phyloP scores from a whole-genome alignment of 2,329 filamentous ascomycete genomes.

The Nectriaceae sp. region DNA sequence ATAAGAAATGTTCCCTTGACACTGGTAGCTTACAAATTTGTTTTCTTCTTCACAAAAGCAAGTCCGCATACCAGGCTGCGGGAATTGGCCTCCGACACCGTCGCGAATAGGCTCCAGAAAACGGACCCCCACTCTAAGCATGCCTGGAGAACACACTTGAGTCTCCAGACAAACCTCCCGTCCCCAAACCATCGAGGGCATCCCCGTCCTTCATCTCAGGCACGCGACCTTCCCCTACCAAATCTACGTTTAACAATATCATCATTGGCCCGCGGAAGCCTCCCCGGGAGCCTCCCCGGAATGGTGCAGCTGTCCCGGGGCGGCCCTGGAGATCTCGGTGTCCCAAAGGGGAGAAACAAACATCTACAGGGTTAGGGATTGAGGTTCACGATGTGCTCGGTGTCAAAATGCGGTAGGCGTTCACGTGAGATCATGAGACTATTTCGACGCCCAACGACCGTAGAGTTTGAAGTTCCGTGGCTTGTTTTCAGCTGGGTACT shows the following conservation, averaged over 20 bases:
- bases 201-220: not conserved
- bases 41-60: no score
- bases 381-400: constrained; percentile 19
- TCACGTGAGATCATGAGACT: not conserved
- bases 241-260: not conserved
- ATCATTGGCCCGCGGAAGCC: constrained; percentile 1
- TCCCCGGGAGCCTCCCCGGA: not conserved
- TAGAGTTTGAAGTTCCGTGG: no score
- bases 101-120: no score
- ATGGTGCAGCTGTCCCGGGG: constrained; percentile 5
- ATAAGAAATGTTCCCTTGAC: no score
- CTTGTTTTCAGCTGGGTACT: no score
- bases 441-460: not conserved
- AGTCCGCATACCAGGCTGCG: no score
- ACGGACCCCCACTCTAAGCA: not conserved
- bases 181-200: no score
- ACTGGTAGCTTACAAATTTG: no score
- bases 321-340: constrained; percentile 21
- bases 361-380: constrained; percentile 8
- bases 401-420: constrained; percentile 26
- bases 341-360: constrained; percentile 18
- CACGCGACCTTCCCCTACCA: not conserved
- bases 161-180: not conserved
- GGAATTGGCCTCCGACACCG: no score
- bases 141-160: not conserved